Evolutionary conservation across 768 basidiomycete genomes (phyloP), one percentile per base, ranked within the genome.

Genomic region (Amanita inopinata): DNA sequence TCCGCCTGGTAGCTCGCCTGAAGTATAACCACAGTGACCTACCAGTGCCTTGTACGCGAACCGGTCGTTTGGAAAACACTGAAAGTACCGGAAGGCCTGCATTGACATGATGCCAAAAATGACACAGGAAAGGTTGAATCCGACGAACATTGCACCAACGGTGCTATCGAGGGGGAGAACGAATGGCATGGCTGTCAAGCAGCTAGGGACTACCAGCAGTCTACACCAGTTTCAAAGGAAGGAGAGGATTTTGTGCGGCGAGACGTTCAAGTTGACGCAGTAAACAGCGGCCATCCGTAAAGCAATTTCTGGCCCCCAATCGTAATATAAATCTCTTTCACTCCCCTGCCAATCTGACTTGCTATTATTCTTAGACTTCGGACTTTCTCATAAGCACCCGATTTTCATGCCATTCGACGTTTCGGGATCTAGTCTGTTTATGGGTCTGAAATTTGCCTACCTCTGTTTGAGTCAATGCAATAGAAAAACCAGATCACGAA

Each of bases 81-180:
- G 56, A 46, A 62, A 67, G 48, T 68, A 70, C 1, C 59, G 56
- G 45, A 61, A 53, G 5, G 56, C 53, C 45, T 67, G 67, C 19
- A 58, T 63, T 12, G 64, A 58, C 27, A 67, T 55, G 10, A 68
- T 48, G 5, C 69, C 69, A 46, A 68, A 67, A 12, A 62, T 60
- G 17, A 58, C 56, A 38, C 66, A 65, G 25, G 66, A 62, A 14
- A 64, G 45, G 38, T 53, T 55, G 53, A 68, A 66, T 11, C 67
- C 69, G 33, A 67, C 56, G 38, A 61, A 57, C 6, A 59, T 56
- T 9, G 67, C 65, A 23, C 69, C 69, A 5, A 69, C 56, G 6
- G 67, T 69, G 43, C 61, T 28, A n/a, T 34, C 23, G 14, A 34
- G 10, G 9, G 18, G 14, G 12, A 44, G 22, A 34, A 27, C 11